Evolutionary conservation across 805 yeast species (phyloP), one percentile per base, ranked within the genome.

Genomic region (Torulaspora indica): DNA sequence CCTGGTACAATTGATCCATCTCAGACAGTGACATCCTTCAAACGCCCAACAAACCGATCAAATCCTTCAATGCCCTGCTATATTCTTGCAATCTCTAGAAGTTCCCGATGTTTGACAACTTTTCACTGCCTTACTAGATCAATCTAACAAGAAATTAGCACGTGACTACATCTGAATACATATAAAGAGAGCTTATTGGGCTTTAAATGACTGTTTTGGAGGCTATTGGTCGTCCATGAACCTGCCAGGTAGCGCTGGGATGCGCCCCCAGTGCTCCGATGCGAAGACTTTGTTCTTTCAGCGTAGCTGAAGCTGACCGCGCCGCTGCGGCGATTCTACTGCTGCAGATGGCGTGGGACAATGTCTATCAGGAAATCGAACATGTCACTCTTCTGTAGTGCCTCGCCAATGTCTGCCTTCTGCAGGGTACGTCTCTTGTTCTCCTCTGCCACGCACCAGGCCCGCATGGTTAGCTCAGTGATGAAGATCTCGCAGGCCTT

Each of bases 381-480:
- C 96, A 93, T 91, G 63, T 93, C 98, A 31, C 90, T 79, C 62
- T 88, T 88, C 53, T 89, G 93, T 45, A 95, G 71, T 1, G 98
- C 98, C 13, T 93, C 93, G 2, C 96, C 95, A 50, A 93, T 89
- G 61, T 93, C 99, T 1, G 88, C 80, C 58, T 89, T 85, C 64
- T 93, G 99, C 47, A 93, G 70, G 4, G 99, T 93, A 48, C 99
- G 71, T 53, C 99, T 77, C 62, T 93, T 93, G 69, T 87, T 87
- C 58, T 88, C 96, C 65, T 93, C 98, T 2, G 98, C 96, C 57
- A 90, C 96, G 49, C 93, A 88, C 98, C 98, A 93, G 6, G 98
- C 97, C 46, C 99, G 75, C 96, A 93, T 90, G 10, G 99, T 90
- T 43, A 93, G 71, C 64, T 93, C 99, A 0, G 98, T 90, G 55